These are phyloP conservation scores for Rhododendron vialii DNA, from an alignment of 148 eudicot species.

Conservation along the genomic window DNA sequence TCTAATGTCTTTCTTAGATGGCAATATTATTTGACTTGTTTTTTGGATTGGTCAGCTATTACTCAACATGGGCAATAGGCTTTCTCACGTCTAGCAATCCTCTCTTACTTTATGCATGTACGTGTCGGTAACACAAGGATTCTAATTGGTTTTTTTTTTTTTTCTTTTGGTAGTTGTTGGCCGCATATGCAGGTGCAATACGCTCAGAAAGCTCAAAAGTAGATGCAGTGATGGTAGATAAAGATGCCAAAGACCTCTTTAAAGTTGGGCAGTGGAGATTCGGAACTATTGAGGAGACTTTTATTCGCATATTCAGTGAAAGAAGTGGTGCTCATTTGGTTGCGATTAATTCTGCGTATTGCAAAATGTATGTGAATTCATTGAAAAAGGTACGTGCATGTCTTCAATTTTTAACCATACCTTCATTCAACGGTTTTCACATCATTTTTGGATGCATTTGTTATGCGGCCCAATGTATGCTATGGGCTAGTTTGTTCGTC, in stretches of 20 bases:
- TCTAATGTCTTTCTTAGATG: no score
- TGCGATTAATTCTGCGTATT: conserved; percentile 54
- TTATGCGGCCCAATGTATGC: background rate
- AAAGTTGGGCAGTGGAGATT: conserved; percentile 80
- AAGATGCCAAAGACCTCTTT: conserved; percentile 66
- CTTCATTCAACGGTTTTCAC: background rate
- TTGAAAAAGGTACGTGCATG: conserved; percentile 27
- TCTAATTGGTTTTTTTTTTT: background rate
- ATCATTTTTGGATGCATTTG: background rate
- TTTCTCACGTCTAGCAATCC: background rate
- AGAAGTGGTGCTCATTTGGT: conserved; percentile 78
- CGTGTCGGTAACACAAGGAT: background rate
- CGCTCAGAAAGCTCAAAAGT: conserved; percentile 77
- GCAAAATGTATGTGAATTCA: conserved; percentile 35
- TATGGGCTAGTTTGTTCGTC: background rate
- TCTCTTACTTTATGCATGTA: background rate
- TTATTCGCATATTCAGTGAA: conserved; percentile 61
- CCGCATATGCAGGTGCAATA: conserved; percentile 37
- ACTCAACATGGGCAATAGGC: background rate
- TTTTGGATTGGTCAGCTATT: no score
- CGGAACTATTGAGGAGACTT: conserved; percentile 79
- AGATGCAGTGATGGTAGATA: conserved; percentile 44
- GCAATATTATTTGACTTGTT: no score
- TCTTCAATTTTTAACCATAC: background rate
- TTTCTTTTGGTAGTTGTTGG: conserved; percentile 50